Evolutionary conservation across 169 alveolate genomes (phyloP).

Genomic region (Cryptosporidium sp.): DNA sequence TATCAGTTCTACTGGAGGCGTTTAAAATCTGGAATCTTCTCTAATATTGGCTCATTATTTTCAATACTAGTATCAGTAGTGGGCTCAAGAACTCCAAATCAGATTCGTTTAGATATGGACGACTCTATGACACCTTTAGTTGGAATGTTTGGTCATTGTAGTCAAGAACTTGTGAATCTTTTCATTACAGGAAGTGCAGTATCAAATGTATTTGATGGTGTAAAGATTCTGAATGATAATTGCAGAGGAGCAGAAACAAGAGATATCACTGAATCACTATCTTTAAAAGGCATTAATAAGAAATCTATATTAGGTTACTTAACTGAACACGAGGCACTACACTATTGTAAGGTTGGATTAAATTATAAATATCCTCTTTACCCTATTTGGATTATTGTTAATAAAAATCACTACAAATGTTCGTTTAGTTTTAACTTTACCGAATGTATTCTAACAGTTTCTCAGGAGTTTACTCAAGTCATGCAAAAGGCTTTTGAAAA

Average conservation of each 20-base stretch:
- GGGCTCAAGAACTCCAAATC: conserved; percentile 81
- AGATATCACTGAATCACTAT: conserved; percentile 33
- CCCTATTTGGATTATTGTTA: conserved; percentile 86
- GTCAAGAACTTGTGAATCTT: conserved; percentile 85
- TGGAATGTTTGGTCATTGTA: conserved; percentile 84
- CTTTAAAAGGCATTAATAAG: conserved; percentile 82
- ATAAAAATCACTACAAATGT: conserved; percentile 82
- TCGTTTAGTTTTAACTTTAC: conserved; percentile 25
- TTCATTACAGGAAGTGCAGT: conserved; percentile 84
- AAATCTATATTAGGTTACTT: conserved; percentile 82
- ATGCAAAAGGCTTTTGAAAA: conserved; percentile 53
- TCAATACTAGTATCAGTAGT: conserved; percentile 82
- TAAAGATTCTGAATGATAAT: conserved; percentile 76
- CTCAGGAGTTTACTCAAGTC: conserved; percentile 44
- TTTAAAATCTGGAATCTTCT: conserved; percentile 76
- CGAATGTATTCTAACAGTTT: conserved; percentile 44
- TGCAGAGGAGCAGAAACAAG: background rate
- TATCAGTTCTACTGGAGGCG: conserved; percentile 79
- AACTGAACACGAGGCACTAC: conserved; percentile 85
- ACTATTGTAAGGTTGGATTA: conserved; percentile 86
- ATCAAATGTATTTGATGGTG: conserved; percentile 86
- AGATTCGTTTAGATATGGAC: conserved; percentile 83
- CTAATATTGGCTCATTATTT: conserved; percentile 81
- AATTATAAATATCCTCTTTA: conserved; percentile 83
- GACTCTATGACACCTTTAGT: conserved; percentile 81